Evolutionary conservation across 306 rosid species (phyloP).

Genomic region (Vigna reflexopilosa): DNA sequence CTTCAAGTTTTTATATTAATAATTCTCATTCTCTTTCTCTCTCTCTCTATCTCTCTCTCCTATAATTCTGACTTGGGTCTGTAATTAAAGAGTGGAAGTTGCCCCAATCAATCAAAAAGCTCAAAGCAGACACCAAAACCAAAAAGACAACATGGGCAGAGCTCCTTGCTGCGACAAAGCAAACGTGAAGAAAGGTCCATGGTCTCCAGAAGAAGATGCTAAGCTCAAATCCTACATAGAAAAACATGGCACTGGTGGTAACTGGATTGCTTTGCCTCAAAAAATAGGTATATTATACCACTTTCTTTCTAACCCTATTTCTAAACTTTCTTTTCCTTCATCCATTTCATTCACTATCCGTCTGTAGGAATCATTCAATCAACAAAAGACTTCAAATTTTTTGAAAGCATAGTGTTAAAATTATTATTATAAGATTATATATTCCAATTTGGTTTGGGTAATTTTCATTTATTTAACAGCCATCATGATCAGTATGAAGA

Average conservation of each 20-base stretch:
- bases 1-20: conserved; percentile 47
- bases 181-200: conserved; percentile 63
- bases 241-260: conserved; percentile 57
- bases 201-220: conserved; percentile 64
- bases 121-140: conserved; percentile 39
- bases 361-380: background rate
- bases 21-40: conserved; percentile 6
- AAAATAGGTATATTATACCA: conserved; percentile 63
- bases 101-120: conserved; percentile 48
- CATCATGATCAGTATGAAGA: background rate
- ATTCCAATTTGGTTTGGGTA: background rate
- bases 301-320: conserved; percentile 17
- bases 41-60: conserved; percentile 49
- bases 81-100: conserved; percentile 40
- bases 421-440: too few species aligned
- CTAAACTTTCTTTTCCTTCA: background rate
- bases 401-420: too few species aligned
- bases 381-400: background rate
- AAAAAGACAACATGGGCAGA: conserved; percentile 71
- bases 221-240: conserved; percentile 57
- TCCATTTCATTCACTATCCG: background rate
- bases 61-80: conserved; percentile 43
- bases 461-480: background rate
- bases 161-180: conserved; percentile 78
- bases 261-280: conserved; percentile 63